Conservation (phyloP, 495 filamentous ascomycete genomes). For the Gamarada debralockiae region DNA sequence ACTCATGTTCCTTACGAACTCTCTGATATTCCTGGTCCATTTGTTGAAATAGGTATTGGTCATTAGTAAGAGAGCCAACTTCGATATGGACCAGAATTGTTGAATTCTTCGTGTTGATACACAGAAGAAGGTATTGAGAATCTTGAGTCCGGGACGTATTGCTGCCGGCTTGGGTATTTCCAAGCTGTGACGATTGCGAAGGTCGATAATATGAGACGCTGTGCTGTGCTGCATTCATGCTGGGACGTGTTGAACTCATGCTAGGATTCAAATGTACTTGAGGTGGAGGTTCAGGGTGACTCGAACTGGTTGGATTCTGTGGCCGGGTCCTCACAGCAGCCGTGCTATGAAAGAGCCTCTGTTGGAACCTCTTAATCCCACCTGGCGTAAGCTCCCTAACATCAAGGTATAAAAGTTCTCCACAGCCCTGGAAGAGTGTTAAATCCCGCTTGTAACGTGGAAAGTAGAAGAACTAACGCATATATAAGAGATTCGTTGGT, state of each 20-base stretch:
- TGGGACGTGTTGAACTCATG: neutral
- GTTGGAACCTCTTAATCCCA: conserved; percentile 2
- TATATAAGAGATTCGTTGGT: neutral
- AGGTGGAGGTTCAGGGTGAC: neutral
- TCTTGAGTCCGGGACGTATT: neutral
- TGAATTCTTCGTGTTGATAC: conserved; percentile 1
- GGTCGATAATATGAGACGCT: neutral
- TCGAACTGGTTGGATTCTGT: neutral
- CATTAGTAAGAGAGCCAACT: neutral
- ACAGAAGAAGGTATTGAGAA: conserved; percentile 5
- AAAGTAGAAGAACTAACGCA: conserved; percentile 1
- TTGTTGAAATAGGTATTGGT: conserved; percentile 3
- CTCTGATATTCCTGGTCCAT: neutral
- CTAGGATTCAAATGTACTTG: neutral
- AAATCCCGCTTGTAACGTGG: neutral
- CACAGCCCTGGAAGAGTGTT: conserved; percentile 1
- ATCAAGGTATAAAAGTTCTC: neutral
- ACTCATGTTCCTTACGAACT: neutral
- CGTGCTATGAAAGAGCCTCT: neutral
- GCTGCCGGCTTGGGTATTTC: neutral
- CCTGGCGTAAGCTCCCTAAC: neutral
- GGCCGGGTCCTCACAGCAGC: neutral
- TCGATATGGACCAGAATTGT: neutral
- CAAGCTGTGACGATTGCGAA: neutral
- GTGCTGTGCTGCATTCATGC: too few species aligned